These are phyloP conservation scores for Stagonosporopsis chrysanthemi DNA, from an alignment of 2,329 filamentous ascomycete species.

Conservation along the genomic window DNA sequence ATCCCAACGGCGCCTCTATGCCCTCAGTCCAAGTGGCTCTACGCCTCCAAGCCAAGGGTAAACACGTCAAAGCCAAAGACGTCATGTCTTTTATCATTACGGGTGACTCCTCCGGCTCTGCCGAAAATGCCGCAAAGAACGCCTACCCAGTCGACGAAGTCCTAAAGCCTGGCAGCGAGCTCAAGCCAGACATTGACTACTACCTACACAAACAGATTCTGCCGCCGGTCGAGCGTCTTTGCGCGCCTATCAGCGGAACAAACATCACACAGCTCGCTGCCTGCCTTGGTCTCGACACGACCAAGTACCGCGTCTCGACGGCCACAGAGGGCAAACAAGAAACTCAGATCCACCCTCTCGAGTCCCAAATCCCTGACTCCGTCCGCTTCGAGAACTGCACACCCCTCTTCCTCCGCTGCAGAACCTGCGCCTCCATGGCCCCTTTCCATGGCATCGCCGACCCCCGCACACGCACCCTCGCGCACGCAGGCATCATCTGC, in stretches of 20 bases:
- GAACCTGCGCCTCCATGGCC: constrained; percentile 75
- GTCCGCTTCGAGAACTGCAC: constrained; percentile 85
- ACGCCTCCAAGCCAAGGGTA: constrained; percentile 84
- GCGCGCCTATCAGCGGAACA: constrained; percentile 92
- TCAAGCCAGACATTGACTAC: constrained; percentile 94
- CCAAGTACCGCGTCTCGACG: constrained; percentile 80
- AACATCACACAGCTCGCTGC: constrained; percentile 90
- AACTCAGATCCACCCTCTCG: constrained; percentile 78
- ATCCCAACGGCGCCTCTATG: constrained; percentile 94
- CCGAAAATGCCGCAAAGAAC: constrained; percentile 81
- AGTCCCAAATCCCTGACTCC: constrained; percentile 91
- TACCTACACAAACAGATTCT: constrained; percentile 99
- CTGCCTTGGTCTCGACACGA: constrained; percentile 88
- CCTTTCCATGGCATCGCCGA: constrained; percentile 76
- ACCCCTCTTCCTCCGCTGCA: constrained; percentile 79
- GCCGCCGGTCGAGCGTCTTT: constrained; percentile 95
- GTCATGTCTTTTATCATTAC: constrained; percentile 97
- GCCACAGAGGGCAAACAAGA: constrained; percentile 58
- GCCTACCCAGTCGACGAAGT: constrained; percentile 88
- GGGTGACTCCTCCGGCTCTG: constrained; percentile 66
- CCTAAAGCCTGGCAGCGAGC: constrained; percentile 74
- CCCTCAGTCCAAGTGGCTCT: constrained; percentile 96
- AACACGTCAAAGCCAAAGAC: constrained; percentile 88
- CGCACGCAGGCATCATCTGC: constrained; percentile 79
- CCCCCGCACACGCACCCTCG: constrained; percentile 56